These are phyloP conservation scores for Rhododendron molle DNA, from an alignment of 148 eudicot genomes.

Conservation along the genomic window DNA sequence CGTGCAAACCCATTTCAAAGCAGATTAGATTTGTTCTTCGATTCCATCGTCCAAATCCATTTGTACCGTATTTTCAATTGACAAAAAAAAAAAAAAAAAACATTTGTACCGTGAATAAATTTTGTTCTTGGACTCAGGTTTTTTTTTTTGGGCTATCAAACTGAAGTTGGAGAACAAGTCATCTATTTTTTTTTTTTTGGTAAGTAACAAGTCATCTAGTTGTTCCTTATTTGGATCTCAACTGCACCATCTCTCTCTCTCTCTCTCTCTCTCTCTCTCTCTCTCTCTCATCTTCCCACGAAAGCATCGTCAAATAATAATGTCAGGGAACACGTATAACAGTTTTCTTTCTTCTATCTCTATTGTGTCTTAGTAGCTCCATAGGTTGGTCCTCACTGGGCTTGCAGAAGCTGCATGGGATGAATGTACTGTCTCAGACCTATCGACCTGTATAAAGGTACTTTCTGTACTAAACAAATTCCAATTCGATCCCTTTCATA, in stretches of 20 bases:
- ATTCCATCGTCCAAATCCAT: neutral
- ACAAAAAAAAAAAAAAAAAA: no score
- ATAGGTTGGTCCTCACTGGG: neutral
- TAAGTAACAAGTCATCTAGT: neutral
- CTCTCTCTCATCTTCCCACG: neutral
- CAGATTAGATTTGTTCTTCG: neutral
- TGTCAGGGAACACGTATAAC: neutral
- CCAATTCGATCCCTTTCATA: neutral
- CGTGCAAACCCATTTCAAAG: neutral
- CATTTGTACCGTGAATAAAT: no score
- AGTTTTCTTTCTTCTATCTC: neutral
- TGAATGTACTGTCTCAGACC: neutral
- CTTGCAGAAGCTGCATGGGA: conserved; percentile 2
- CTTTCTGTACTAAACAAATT: neutral
- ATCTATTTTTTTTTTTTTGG: neutral
- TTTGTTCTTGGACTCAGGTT: neutral
- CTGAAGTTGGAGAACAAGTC: neutral
- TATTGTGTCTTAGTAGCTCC: neutral
- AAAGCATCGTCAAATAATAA: neutral
- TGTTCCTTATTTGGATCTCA: neutral
- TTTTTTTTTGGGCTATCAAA: neutral
- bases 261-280: neutral
- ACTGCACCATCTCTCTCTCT: neutral
- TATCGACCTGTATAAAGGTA: neutral
- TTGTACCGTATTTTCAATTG: no score